phyloP scores from a whole-genome alignment of 208 protist genomes.

The Leishmania mexicana region DNA sequence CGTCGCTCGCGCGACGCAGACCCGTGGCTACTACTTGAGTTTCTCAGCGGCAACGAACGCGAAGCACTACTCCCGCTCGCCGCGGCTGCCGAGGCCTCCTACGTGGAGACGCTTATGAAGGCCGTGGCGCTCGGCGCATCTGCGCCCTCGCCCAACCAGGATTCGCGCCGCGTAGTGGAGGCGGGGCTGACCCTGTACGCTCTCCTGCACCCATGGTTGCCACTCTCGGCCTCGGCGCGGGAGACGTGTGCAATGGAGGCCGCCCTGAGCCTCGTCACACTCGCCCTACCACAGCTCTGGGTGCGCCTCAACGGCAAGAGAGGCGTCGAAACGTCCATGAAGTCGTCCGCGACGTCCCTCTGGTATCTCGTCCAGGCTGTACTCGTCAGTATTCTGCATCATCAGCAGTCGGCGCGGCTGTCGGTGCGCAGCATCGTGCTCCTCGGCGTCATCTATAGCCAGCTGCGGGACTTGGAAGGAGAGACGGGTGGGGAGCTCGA shows the following conservation, averaged over 20 bases:
- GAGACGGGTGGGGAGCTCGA: too few species aligned
- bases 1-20: slow-evolving; percentile 1
- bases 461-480: not conserved
- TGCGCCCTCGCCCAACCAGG: not conserved
- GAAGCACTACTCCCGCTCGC: not conserved
- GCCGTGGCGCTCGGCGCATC: not conserved
- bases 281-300: not conserved
- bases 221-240: not conserved
- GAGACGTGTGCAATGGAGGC: not conserved
- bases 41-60: slow-evolving; percentile 2
- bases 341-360: not conserved
- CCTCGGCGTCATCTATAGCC: slow-evolving; percentile 12
- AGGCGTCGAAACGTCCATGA: too few species aligned
- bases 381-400: slow-evolving; percentile 6
- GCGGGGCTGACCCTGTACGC: slow-evolving; percentile 10
- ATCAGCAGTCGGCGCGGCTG: slow-evolving; percentile 10
- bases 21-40: not conserved
- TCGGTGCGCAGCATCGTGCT: slow-evolving; percentile 8
- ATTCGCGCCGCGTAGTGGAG: not conserved
- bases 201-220: slow-evolving; percentile 26
- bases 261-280: slow-evolving; percentile 3
- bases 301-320: not conserved
- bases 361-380: not conserved
- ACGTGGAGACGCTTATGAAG: not conserved
- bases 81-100: not conserved